Percentiles rank a stretch among this genome's conserved stretches.
Evolutionary conservation across 177 flowering plant species (phyloP).

Genomic region (Vitis hybrid): DNA sequence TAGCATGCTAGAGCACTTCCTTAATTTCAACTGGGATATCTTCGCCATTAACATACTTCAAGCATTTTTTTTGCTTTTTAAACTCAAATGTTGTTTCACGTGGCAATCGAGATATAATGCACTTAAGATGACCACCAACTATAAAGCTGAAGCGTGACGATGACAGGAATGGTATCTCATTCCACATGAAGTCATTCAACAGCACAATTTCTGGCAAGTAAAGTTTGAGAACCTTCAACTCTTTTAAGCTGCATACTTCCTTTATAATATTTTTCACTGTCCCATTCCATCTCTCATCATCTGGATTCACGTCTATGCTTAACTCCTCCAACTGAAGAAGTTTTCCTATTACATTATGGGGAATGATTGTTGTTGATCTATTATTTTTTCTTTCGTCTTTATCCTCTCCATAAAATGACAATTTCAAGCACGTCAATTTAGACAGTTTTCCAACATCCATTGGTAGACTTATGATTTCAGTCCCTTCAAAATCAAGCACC

Average conservation of each 20-base stretch:
- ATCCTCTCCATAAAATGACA: too few species aligned
- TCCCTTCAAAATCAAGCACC: too few species aligned
- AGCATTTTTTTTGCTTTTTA: neutral
- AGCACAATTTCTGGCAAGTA: neutral
- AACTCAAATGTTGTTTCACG: neutral
- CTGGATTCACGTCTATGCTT: conserved; percentile 8
- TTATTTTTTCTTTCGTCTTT: too few species aligned
- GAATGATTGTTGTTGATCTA: too few species aligned
- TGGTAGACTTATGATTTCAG: too few species aligned
- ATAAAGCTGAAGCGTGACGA: neutral
- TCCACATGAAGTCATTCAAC: neutral
- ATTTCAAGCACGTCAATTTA: too few species aligned
- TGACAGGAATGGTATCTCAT: neutral
- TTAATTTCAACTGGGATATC: neutral
- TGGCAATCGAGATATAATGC: neutral
- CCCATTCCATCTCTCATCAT: conserved; percentile 1
- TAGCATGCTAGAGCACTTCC: neutral
- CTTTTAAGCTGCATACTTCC: neutral
- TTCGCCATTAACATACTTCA: conserved; percentile 10
- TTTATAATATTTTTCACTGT: neutral
- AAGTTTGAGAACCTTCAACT: neutral
- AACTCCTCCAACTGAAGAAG: conserved; percentile 2
- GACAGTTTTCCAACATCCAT: too few species aligned
- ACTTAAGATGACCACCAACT: neutral
- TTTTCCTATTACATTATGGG: neutral